Conservation (phyloP, 371 early-diverging fungal species). For the Mucor indicus region DNA sequence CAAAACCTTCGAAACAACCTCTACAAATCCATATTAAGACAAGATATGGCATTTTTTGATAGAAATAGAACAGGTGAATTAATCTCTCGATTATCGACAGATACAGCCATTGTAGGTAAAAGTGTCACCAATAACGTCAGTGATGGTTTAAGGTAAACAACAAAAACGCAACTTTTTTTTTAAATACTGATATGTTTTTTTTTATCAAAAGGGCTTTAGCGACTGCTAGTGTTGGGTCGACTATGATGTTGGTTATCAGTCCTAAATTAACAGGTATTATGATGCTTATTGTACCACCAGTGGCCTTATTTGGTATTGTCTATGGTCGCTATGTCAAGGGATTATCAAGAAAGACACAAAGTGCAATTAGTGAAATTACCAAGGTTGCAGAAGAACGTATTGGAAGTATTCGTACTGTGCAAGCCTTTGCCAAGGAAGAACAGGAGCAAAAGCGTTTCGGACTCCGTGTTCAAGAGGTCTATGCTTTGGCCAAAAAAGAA, state of each 20-base stretch:
- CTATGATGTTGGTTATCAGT: slow-evolving; percentile 73
- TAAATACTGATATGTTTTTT: not conserved
- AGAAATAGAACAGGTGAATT: slow-evolving; percentile 74
- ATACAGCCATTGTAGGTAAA: slow-evolving; percentile 76
- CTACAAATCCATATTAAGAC: slow-evolving; percentile 53
- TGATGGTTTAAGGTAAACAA: slow-evolving; percentile 66
- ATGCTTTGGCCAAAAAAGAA: slow-evolving; percentile 62
- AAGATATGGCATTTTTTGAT: slow-evolving; percentile 80
- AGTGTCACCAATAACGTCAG: slow-evolving; percentile 76
- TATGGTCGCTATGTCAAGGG: slow-evolving; percentile 73
- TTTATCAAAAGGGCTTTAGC: slow-evolving; percentile 39
- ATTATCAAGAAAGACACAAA: slow-evolving; percentile 67
- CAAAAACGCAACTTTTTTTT: not conserved
- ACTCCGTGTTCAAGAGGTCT: slow-evolving; percentile 53
- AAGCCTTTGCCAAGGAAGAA: slow-evolving; percentile 73
- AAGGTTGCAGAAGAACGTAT: slow-evolving; percentile 78
- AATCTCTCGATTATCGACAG: slow-evolving; percentile 71
- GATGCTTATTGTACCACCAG: slow-evolving; percentile 77
- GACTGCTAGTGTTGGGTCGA: slow-evolving; percentile 53
- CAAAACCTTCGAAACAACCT: slow-evolving; percentile 57
- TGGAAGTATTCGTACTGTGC: slow-evolving; percentile 71
- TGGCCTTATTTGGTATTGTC: slow-evolving; percentile 66
- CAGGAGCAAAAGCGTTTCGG: slow-evolving; percentile 55
- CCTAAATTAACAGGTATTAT: slow-evolving; percentile 71
- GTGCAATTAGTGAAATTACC: slow-evolving; percentile 68